Percentiles rank a stretch among this genome's conserved stretches.
Evolutionary conservation across 179 eudicot species (phyloP).

Genomic region (Drosera spatulata): DNA sequence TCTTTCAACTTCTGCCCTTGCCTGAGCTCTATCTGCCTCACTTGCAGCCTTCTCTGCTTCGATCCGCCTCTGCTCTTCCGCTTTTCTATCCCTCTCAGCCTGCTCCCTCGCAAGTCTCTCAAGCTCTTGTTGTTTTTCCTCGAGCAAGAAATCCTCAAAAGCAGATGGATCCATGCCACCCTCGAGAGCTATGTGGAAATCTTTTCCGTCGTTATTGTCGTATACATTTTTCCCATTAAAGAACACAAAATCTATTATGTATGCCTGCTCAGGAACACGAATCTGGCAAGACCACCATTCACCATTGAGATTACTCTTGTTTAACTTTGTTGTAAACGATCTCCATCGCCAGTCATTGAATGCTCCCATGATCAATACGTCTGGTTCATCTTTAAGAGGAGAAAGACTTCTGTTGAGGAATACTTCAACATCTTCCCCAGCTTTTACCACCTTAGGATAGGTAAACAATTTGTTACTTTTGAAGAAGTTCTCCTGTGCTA

Average conservation of each 20-base stretch:
- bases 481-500: slow-evolving; percentile 53
- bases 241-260: slow-evolving; percentile 78
- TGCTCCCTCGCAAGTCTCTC: slow-evolving; percentile 56
- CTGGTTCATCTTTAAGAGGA: slow-evolving; percentile 51
- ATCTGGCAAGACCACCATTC: slow-evolving; percentile 97
- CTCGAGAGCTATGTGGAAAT: slow-evolving; percentile 67
- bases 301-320: slow-evolving; percentile 58
- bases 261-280: slow-evolving; percentile 85
- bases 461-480: slow-evolving; percentile 55
- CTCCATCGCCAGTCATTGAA: slow-evolving; percentile 93
- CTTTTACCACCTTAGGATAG: slow-evolving; percentile 62
- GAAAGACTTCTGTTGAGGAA: slow-evolving; percentile 77
- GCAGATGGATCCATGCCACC: slow-evolving; percentile 62
- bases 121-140: slow-evolving; percentile 83
- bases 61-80: slow-evolving; percentile 59
- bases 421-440: slow-evolving; percentile 58
- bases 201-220: slow-evolving; percentile 75
- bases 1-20: slow-evolving; percentile 55
- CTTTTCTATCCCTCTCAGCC: slow-evolving; percentile 76
- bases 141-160: slow-evolving; percentile 92
- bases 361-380: slow-evolving; percentile 81
- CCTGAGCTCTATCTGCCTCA: slow-evolving; percentile 85
- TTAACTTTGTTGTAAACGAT: slow-evolving; percentile 62
- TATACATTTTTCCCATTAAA: slow-evolving; percentile 78
- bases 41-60: slow-evolving; percentile 68